Conservation (phyloP, 345 rosid genomes). For the Hypericum perforatum region DNA sequence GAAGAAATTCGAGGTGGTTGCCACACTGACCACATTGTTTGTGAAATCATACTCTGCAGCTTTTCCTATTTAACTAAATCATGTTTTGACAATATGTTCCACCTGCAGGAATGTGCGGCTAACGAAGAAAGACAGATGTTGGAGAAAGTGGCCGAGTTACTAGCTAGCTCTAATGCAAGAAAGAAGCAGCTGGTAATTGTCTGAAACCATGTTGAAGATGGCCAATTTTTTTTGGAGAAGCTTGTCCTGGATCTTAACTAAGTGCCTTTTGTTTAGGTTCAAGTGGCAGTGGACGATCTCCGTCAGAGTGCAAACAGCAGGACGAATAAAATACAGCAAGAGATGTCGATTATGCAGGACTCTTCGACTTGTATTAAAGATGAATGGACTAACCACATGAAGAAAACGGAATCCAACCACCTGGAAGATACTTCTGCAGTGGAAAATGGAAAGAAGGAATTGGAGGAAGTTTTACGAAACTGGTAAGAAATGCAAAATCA, state of each 20-base stretch:
- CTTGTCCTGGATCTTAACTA: not conserved
- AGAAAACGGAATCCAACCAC: not conserved
- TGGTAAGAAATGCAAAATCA: not conserved
- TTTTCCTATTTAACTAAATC: too few species aligned
- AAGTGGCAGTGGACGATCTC: not conserved
- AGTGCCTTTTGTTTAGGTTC: not conserved
- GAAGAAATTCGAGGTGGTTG: conserved; percentile 1
- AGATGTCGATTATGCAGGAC: conserved; percentile 2
- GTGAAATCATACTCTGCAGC: not conserved
- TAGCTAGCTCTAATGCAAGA: conserved; percentile 8
- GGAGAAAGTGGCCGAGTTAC: conserved; percentile 8
- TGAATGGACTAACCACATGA: conserved; percentile 5
- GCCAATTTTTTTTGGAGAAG: not conserved
- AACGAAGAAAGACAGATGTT: not conserved
- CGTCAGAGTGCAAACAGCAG: not conserved
- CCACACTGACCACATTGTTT: not conserved
- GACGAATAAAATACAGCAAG: conserved; percentile 2
- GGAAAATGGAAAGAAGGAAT: conserved; percentile 1
- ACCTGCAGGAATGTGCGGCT: conserved; percentile 1
- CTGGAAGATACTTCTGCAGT: not conserved
- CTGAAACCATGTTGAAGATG: not conserved
- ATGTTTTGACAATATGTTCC: not conserved
- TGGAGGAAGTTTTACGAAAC: not conserved
- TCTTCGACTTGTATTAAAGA: not conserved
- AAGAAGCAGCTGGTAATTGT: conserved; percentile 4